Evolutionary conservation across 768 basidiomycete genomes (phyloP), one percentile per base, ranked within the genome.

Genomic region (Tulasnella sp.): DNA sequence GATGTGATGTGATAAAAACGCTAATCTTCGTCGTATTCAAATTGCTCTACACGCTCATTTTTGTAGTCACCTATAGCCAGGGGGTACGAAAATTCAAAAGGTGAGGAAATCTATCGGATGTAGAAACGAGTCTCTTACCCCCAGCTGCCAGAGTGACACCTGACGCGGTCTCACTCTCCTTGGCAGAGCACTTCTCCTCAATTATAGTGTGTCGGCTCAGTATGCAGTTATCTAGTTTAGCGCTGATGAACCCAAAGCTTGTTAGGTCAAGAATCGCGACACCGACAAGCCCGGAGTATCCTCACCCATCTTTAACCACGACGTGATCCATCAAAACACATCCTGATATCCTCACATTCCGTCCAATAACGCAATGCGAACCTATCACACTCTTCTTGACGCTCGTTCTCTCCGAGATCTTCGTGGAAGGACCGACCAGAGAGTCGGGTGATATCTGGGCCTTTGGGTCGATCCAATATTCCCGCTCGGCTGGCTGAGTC

Each of bases 301-400:
- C 87, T 77, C 75, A 94, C 95, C 94, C 93, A 72, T 96, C 94
- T 52, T 86, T 90, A 14, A 98, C 81, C 4, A 91, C 85, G 76
- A 94, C 95, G 77, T 96, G 94, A 77, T 97, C 95, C 75, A 95
- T 83, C 29, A 98, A 78, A 7, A 96, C 86, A 75, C 91, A 95
- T 12, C 91, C 90, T 2, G 83, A 84, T 63, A 98, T 87, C 79
- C 88, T 92, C n/a, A 86, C 90, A 83, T 89, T 89, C 78, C 87
- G 90, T 2, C 93, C 93, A 69, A 95, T 90, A 17, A 88, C 81
- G 75, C 93, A 95, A 78, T 95, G 94, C 73, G 89, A 84, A 9
- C 92, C 92, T 36, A 94, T 85, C 19, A 92, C 83, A 1, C 87
- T 88, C 76, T 87, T 88, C 78, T 94, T 96, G 77, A 97, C 89